Evolutionary conservation across 306 rosid genomes (phyloP), one percentile per base, ranked within the genome.

Genomic region (Inga laurina): DNA sequence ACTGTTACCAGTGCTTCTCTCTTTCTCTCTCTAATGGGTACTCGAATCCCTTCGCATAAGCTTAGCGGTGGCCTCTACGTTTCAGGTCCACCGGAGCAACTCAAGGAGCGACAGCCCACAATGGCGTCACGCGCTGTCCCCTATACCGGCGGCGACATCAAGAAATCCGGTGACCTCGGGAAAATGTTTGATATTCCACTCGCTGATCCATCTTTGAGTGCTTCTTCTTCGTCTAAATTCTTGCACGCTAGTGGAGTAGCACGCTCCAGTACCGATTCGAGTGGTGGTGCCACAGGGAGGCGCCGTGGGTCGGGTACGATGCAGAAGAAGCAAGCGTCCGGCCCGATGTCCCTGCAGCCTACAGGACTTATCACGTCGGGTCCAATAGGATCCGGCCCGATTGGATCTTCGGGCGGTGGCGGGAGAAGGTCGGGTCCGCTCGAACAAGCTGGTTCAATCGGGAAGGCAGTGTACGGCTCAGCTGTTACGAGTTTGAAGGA

Each of bases 111-210:
- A 0, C 93, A 39, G 43, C 99, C 98, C 4, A 94, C 97, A 88
- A 91, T 97, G 89, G 87, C 89, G 18, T 90, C 98, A 32, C 94
- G 99, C 46, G 91, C 99, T 61, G 90, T 92, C 3, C 97, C 97
- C 0, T 96, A 96, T 86, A 96, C 98, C 14, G 99, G 98, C 80
- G 99, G 98, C 5, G 99, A 97, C 93, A 81, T 93, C 0, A 94
- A 92, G 86, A 97, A 97, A 79, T 94, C 99, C 49, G 99, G 99
- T 0, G 99, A 97, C 77, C 97, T 97, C 0, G 99, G 90, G 0
- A 97, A 92, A 88, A 97, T 97, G 99, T 90, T 97, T 65, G 98
- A 94, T 37, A 90, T 97, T 62, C 97, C 92, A 0, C 10, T 44
- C 0, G 56, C 37, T 45, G 75, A 71, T 44, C 75, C 56, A 71